Conservation (phyloP, 495 filamentous ascomycete genomes). For the Apodospora peruviana region DNA sequence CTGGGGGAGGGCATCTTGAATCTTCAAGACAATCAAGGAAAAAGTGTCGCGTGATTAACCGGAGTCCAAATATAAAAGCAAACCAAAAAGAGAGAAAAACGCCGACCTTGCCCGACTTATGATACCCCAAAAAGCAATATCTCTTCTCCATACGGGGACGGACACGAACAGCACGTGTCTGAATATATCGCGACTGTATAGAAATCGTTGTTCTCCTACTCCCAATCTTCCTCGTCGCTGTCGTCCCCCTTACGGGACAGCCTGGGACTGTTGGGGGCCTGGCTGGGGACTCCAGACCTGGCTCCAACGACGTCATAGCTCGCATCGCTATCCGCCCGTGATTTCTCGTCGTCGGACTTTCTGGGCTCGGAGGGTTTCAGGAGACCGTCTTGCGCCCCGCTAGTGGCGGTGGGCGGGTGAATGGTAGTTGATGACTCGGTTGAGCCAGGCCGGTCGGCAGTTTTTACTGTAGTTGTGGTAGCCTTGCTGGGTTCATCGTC, state of each 20-base stretch:
- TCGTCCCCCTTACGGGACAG: constrained; percentile 43
- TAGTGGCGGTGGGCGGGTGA: constrained; percentile 28
- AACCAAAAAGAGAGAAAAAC: background rate
- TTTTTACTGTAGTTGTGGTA: constrained; percentile 11
- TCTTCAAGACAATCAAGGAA: too few species aligned
- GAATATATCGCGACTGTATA: too few species aligned
- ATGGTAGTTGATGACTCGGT: constrained; percentile 49
- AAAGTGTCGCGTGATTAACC: too few species aligned
- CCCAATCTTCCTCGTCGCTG: constrained; percentile 68
- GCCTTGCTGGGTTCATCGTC: constrained; percentile 20
- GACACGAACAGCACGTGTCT: too few species aligned
- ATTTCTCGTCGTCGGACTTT: constrained; percentile 80
- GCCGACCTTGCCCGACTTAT: too few species aligned
- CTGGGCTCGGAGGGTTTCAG: constrained; percentile 61
- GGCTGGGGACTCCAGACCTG: constrained; percentile 70
- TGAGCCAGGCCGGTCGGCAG: constrained; percentile 34
- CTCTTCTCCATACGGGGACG: too few species aligned
- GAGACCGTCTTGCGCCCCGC: constrained; percentile 9
- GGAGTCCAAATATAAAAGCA: background rate
- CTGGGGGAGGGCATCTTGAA: too few species aligned
- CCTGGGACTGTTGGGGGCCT: constrained; percentile 67
- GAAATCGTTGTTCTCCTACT: too few species aligned
- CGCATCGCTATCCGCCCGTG: constrained; percentile 79
- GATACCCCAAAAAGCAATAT: too few species aligned
- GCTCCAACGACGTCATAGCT: constrained; percentile 87